These are phyloP conservation scores for Coemansia linderi DNA, from an alignment of 371 early-diverging fungal species.

Conservation along the genomic window DNA sequence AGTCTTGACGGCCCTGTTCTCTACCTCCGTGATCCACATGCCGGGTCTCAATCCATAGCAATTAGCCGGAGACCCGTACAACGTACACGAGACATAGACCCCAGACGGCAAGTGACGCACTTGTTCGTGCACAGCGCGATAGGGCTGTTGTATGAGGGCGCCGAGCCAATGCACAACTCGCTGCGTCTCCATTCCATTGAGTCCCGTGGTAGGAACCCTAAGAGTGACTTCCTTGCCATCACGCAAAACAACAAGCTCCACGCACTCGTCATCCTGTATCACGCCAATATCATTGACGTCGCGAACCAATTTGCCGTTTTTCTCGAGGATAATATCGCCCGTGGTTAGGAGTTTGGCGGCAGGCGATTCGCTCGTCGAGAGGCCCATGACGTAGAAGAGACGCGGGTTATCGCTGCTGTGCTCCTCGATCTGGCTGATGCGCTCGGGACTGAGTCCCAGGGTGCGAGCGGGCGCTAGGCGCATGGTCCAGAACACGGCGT, in stretches of 20 bases:
- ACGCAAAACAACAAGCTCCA: slow-evolving; percentile 60
- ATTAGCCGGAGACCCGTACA: slow-evolving; percentile 55
- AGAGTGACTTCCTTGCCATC: slow-evolving; percentile 58
- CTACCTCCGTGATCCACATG: slow-evolving; percentile 72
- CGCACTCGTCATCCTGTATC: slow-evolving; percentile 19
- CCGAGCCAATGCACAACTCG: slow-evolving; percentile 82
- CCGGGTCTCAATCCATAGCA: slow-evolving; percentile 63
- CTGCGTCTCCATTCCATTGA: slow-evolving; percentile 61
- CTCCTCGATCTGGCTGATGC: slow-evolving; percentile 73
- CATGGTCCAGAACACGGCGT: slow-evolving; percentile 79
- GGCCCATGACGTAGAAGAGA: slow-evolving; percentile 70
- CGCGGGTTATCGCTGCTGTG: slow-evolving; percentile 61
- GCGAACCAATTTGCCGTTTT: slow-evolving; percentile 70
- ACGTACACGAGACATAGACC: slow-evolving; percentile 71
- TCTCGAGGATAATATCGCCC: slow-evolving; percentile 84
- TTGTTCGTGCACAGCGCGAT: slow-evolving; percentile 82
- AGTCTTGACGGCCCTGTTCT: slow-evolving; percentile 53
- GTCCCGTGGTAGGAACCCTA: slow-evolving; percentile 56
- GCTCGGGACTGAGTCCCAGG: slow-evolving; percentile 75
- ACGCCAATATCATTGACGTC: slow-evolving; percentile 67
- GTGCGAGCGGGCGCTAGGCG: slow-evolving; percentile 78
- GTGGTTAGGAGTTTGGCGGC: slow-evolving; percentile 68
- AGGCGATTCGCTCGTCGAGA: slow-evolving; percentile 59
- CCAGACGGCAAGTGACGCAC: slow-evolving; percentile 66
- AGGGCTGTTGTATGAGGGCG: slow-evolving; percentile 77